A percentile compares a stretch with the other conserved stretches of the same genome.
Conservation (phyloP, 176 grass and related monocot genomes). For the Alloteropsis semialata region DNA sequence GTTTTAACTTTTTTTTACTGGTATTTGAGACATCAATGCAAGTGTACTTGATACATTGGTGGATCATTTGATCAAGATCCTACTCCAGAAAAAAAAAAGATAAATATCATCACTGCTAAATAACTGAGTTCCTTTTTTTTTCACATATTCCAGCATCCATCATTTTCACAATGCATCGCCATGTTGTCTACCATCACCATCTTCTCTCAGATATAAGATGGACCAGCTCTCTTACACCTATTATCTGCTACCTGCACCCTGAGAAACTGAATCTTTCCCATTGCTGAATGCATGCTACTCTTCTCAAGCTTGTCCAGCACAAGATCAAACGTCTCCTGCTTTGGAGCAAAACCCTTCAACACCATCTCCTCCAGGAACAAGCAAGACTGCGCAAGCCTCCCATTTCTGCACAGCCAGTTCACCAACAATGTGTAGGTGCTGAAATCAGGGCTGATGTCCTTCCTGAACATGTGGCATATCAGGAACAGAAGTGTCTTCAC, state of each 20-base stretch:
- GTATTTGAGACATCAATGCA: neutral
- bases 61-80: neutral
- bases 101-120: neutral
- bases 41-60: neutral
- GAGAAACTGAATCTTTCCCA: constrained; percentile 51
- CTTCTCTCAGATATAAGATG: neutral
- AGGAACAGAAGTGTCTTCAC: constrained; percentile 64
- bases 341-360: constrained; percentile 61
- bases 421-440: constrained; percentile 73
- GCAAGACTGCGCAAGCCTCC: constrained; percentile 52
- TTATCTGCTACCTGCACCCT: constrained; percentile 30
- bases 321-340: constrained; percentile 62
- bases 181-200: neutral
- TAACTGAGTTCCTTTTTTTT: neutral
- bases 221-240: constrained; percentile 28
- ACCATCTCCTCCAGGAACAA: constrained; percentile 87
- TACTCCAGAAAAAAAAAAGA: neutral
- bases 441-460: constrained; percentile 72
- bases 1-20: too few species aligned
- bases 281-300: constrained; percentile 42
- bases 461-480: constrained; percentile 68
- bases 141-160: neutral
- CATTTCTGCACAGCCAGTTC: constrained; percentile 65
- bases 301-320: constrained; percentile 59
- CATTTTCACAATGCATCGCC: neutral